Conservation (phyloP, 176 grass and related monocot genomes). For the Paspalum notatum region DNA sequence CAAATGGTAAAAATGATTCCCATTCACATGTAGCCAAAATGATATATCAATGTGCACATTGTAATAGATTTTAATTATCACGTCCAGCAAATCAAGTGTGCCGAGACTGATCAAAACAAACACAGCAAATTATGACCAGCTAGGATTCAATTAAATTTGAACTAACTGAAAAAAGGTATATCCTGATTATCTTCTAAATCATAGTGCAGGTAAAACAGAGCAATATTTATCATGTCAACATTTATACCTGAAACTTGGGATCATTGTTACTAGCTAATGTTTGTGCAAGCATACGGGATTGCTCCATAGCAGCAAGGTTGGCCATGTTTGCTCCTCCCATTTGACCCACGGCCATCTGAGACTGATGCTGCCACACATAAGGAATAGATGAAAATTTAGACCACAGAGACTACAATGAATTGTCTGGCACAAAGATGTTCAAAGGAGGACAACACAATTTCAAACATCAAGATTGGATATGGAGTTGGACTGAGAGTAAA, state of each 20-base stretch:
- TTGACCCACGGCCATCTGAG: constrained; percentile 75
- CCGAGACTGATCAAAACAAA: neutral
- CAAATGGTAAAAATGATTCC: neutral
- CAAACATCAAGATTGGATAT: neutral
- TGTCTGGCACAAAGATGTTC: constrained; percentile 30
- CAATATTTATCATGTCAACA: constrained; percentile 21
- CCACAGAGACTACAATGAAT: constrained; percentile 23
- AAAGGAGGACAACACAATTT: constrained; percentile 8
- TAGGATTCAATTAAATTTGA: constrained; percentile 39
- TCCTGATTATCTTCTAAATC: constrained; percentile 8
- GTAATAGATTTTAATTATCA: constrained; percentile 12
- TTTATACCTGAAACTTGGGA: constrained; percentile 95
- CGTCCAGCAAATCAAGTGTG: neutral
- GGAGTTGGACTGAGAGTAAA: neutral
- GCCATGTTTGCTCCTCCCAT: constrained; percentile 62
- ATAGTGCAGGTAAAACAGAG: constrained; percentile 20
- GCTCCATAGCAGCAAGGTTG: constrained; percentile 84
- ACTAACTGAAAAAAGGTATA: constrained; percentile 1
- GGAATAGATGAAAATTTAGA: constrained; percentile 28
- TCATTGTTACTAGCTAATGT: constrained; percentile 86
- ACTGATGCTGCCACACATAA: constrained; percentile 68
- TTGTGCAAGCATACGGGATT: constrained; percentile 93
- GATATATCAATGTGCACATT: neutral
- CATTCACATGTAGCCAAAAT: constrained; percentile 17
- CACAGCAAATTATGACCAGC: constrained; percentile 24